Evolutionary conservation across 177 flowering plant genomes (phyloP), one percentile per base, ranked within the genome.

Genomic region (Vitis hybrid): DNA sequence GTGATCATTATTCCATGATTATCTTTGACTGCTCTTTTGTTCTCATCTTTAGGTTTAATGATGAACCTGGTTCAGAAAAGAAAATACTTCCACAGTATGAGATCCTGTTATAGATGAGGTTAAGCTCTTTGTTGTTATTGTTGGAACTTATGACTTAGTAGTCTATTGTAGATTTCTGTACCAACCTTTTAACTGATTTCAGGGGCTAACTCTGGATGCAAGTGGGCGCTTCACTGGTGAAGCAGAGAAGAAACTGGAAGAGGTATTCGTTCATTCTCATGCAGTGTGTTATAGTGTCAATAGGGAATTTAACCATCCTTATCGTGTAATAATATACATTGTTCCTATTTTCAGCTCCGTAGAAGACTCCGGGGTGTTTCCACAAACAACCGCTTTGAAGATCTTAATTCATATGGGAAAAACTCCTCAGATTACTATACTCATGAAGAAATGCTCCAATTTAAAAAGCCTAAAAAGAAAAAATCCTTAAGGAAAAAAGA

Each of bases 61-160:
- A 87, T 66, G 93, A 87, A 40, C 79, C 75, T 74, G 78, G 77
- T 71, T 65, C 78, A 32, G 93, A 88, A 72, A 91, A 84, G 83
- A 93, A 79, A 83, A 90, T 95, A 56, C 91, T 93, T 75, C 98
- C 99, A 58, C 97, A 95, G 49, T 95, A 95, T 80, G 98, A 95
- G 98, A 95, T 75, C 87, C 91, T 4, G 77, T 73, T 75, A 80
- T 70, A 50, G 91, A 93, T 64, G 98, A 95, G 98, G 99, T 95
- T 10, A 73, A 55, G 56, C 40, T 64, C 40, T 68, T 58, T 14
- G 11, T 35, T 49, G n/a, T 12, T 9, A 61, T 6, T 61, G 40
- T 1, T 40, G 32, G 13, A 32, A 32, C 40, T 32, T 32, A 32
- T 32, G 40, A 2, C 40, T 32, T 32, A 32, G 12, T 69, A 15